Evolutionary conservation across 352 stramenopile species (phyloP), one percentile per base, ranked within the genome.

Genomic region (Pythium coloratum): DNA sequence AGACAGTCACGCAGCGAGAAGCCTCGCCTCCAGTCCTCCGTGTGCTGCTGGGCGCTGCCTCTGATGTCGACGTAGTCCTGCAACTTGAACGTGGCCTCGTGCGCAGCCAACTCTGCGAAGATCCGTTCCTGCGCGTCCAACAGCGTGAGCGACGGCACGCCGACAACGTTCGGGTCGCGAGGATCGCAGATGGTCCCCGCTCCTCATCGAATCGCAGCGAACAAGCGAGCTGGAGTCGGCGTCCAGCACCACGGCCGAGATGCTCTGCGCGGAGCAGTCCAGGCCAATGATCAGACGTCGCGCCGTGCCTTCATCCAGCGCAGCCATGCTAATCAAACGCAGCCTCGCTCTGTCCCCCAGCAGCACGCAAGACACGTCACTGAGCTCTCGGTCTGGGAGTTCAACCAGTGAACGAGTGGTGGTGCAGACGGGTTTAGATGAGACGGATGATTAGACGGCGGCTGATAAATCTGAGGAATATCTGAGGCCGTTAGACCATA

Each of bases 211-310:
- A 94, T 66, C 85, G 79, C 55, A 94, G 78, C n/a, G 77, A 76
- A 67, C 72, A 30, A 92, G 73, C 0, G 67, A 51, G 1, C 78
- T 75, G 6, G 55, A 30, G 12, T 46, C 55, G 24, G 46, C 38
- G 36, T 88, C 69, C 26, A 88, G 72, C 28, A 95, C 72, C 12
- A 95, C 78, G 1, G 86, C 81, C 6, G 78, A 89, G 70, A 95
- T 90, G 74, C 83, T 94, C 76, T 96, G 88, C 59, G 88, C 95
- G 50, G 84, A 94, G 72, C 88, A 92, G 67, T 96, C 88, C 13
- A 96, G 59, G 1, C 86, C 85, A 20, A 95, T 53, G 46, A 30
- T n/a, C n/a, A 53, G 46, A n/a, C 46, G 46, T 4, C 20, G 46
- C n/a, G 7, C 4, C 46, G 46, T 44, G 36, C 36, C 36, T 16